Evolutionary conservation across 2,329 filamentous ascomycete genomes (phyloP).

Genomic region (Paraphoma chrysanthemicola): DNA sequence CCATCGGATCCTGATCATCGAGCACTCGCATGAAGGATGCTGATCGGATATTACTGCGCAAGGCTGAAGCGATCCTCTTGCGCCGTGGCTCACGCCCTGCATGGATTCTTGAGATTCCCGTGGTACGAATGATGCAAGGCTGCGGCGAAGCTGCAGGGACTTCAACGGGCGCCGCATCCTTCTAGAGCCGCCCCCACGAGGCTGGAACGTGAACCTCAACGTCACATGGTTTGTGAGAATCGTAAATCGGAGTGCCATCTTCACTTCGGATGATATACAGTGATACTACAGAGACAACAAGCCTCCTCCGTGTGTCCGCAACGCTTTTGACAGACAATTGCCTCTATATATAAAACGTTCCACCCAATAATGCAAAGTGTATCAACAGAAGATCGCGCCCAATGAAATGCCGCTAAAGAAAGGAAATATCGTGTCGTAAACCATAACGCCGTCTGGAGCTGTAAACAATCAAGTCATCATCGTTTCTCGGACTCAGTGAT

Average conservation of each 20-base stretch:
- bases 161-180: not conserved
- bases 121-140: not conserved
- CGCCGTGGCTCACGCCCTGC: not conserved
- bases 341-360: not conserved
- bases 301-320: not conserved
- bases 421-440: not conserved
- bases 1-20: not conserved
- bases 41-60: not conserved
- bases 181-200: not conserved
- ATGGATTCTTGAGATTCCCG: not conserved
- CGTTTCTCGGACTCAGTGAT: not conserved
- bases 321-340: too few relatives aligned
- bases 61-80: not conserved
- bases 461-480: not conserved
- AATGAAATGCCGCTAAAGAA: not conserved
- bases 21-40: not conserved
- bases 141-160: not conserved
- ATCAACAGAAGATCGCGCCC: not conserved
- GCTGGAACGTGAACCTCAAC: not conserved
- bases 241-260: too few relatives aligned
- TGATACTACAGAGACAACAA: too few relatives aligned
- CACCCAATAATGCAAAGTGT: not conserved
- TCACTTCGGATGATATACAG: too few relatives aligned
- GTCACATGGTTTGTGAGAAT: not conserved
- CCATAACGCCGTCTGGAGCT: not conserved